Conservation (phyloP, 352 stramenopile genomes). For the Globisporangium nodosum region DNA sequence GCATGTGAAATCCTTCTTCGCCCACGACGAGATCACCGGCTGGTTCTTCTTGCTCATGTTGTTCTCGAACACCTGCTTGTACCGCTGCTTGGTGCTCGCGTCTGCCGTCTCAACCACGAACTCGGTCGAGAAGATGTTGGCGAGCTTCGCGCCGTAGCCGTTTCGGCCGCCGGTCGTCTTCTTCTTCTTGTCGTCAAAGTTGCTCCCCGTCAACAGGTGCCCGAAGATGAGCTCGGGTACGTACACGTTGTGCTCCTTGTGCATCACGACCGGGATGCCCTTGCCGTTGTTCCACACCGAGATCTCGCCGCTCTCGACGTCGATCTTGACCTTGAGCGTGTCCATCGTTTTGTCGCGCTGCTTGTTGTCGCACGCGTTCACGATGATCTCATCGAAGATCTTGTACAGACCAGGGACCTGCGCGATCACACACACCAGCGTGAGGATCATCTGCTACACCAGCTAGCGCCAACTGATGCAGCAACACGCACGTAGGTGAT, state of each 20-base stretch:
- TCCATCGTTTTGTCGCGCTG: slow-evolving; percentile 96
- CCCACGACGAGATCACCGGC: slow-evolving; percentile 83
- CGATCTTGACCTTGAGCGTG: slow-evolving; percentile 92
- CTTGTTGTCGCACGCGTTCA: slow-evolving; percentile 99
- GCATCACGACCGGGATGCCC: slow-evolving; percentile 95
- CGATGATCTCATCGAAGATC: slow-evolving; percentile 99
- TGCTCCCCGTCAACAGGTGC: slow-evolving; percentile 96
- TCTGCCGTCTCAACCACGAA: slow-evolving; percentile 99
- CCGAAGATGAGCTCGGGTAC: slow-evolving; percentile 98
- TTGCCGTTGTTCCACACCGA: slow-evolving; percentile 98
- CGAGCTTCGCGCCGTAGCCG: slow-evolving; percentile 98
- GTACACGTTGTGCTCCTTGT: slow-evolving; percentile 97
- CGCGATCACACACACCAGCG: background rate
- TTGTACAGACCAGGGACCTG: slow-evolving; percentile 95
- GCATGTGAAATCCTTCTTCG: slow-evolving; percentile 90
- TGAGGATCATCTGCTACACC: no score
- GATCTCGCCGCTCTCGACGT: slow-evolving; percentile 90
- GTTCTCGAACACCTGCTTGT: slow-evolving; percentile 87
- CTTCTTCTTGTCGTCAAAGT: slow-evolving; percentile 98
- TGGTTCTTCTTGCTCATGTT: slow-evolving; percentile 94
- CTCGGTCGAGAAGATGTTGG: slow-evolving; percentile 99
- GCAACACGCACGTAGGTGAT: slow-evolving; percentile 82
- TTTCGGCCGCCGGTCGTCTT: slow-evolving; percentile 94
- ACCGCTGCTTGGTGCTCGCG: slow-evolving; percentile 88
- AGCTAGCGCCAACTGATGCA: no score